These are phyloP conservation scores for Neophaeococcomyces aloes DNA, from an alignment of 2,329 filamentous ascomycete genomes.

Conservation along the genomic window DNA sequence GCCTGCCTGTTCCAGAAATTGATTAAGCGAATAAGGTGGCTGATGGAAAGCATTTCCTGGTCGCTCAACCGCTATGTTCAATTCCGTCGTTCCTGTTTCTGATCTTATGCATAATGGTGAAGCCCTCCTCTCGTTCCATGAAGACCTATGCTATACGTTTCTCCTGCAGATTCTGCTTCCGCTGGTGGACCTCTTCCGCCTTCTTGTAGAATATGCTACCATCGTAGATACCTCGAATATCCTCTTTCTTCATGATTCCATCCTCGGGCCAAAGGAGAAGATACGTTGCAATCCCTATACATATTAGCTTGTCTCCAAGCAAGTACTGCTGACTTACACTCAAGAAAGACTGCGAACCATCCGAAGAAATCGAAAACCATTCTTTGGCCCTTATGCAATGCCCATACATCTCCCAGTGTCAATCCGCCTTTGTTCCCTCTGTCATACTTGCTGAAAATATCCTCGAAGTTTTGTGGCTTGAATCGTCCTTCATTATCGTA, in stretches of 20 bases:
- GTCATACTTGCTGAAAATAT: slow-evolving; percentile 41
- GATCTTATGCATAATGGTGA: no score
- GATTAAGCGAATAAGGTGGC: no score
- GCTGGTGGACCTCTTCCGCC: not conserved
- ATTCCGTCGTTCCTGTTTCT: no score
- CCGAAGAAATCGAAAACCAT: slow-evolving; percentile 36
- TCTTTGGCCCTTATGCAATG: slow-evolving; percentile 33
- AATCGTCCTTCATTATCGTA: slow-evolving; percentile 43
- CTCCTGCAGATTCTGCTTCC: not conserved
- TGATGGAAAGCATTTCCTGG: no score
- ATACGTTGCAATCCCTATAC: slow-evolving; percentile 39
- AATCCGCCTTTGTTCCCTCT: slow-evolving; percentile 30
- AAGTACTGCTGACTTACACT: slow-evolving; percentile 24
- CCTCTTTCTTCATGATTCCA: slow-evolving; percentile 48
- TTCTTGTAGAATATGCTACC: slow-evolving; percentile 41
- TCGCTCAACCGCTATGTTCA: no score
- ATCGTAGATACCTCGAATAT: slow-evolving; percentile 44
- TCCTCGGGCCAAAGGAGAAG: slow-evolving; percentile 47
- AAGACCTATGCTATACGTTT: no score
- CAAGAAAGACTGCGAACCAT: slow-evolving; percentile 23
- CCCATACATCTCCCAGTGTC: slow-evolving; percentile 28
- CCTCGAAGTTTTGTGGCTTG: slow-evolving; percentile 41
- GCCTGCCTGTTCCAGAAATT: slow-evolving; percentile 61
- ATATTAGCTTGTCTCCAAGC: slow-evolving; percentile 6
- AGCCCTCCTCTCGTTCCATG: no score